Evolutionary conservation across 257 asterid species (phyloP), one percentile per base, ranked within the genome.

Genomic region (Dorcoceras hygrometricum): DNA sequence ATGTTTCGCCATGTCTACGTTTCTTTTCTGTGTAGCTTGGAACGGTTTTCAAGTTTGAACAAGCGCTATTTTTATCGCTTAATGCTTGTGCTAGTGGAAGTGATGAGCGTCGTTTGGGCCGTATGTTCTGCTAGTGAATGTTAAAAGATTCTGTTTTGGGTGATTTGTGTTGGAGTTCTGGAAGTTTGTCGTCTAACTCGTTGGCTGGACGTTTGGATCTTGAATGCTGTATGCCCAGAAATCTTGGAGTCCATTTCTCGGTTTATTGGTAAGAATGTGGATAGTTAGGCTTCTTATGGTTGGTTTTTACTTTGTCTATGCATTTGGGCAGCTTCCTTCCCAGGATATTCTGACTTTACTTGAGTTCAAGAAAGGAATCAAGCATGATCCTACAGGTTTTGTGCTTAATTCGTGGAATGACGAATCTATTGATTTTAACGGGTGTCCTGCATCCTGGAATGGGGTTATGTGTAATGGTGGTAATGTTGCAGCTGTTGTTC

Each of bases 391-490:
- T 12, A 88, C 89, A 0, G 99, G 99, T 28, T 94, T 73, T 62
- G 96, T 94, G 64, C 77, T 90, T 4, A 75, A 87, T 77, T 90
- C 99, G 7, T 93, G 99, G 99, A 93, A 85, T 27, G 99, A 93
- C 43, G 97, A 93, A 69, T 90, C 99, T 20, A 93, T 93, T 23
- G 99, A 93, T 75, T 93, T 93, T 82, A 86, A 94, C 60, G 97
- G 99, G 20, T 94, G 99, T 70, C 99, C 97, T 58, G 85, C 99
- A 2, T 86, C 99, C 28, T 94, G 99, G 99, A 94, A 94, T 67
- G 99, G 99, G 55, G 90, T 94, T 29, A 88, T 88, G 97, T 94
- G 99, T 58, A 87, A 80, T 71, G 96, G 95, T 60, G 96, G 87
- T n/a, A 90, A 85, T 82, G 97, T 94, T 23, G 97, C 95, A 5